Base-by-base conservation (phyloP, 106 monocot genomes). In the Acorus gramineus region DNA sequence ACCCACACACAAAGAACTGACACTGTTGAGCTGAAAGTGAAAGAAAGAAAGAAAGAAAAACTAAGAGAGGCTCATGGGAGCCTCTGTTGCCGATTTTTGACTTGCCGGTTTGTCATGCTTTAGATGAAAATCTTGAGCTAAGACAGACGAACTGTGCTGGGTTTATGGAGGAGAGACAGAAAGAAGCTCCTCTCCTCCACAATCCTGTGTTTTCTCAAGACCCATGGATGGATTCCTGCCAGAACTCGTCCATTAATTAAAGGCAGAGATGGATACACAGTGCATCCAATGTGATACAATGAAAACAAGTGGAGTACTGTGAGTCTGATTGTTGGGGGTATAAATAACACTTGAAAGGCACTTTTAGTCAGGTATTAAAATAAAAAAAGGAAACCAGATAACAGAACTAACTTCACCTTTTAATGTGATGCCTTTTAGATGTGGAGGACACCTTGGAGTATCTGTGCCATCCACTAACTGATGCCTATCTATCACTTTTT, bases 81-180 rank as follows among this genome's bases (percentile, higher is more conserved):
- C 13, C 52, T 12, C 46, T 45, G 47, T 70, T 47, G 70, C 70
- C 70, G 61, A 45, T 54, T 12, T 62, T 11, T 70, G 70, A 70
- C 70, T 70, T 70, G 70, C 70, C 70, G 70, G 70, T 70, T 62
- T 45, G 61, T 44, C 61, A 70, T 55, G 70, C 43, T 61, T 48
- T 7, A 14, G 14, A 50, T 46, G 9, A 50, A 50, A 53, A 57
- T 60, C 61, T 53, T 9, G 14, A 8, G n/a, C 5, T n/a, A 52
- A 53, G 11, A 70, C 62, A 49, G 52, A 70, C 60, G 52, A 70
- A 62, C 70, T 61, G 7, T 14, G 28, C 9, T 49, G n/a, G 52
- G 55, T 8, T 46, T 47, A 12, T 47, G 52, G 51, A 8, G 9
- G 5, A 45, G 44, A 8, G 46, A 55, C 11, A 11, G n/a, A 46